A percentile compares a stretch with the other conserved stretches of the same genome.
Conservation (phyloP, 2,329 filamentous ascomycete genomes). For the Metarhizium sp. region DNA sequence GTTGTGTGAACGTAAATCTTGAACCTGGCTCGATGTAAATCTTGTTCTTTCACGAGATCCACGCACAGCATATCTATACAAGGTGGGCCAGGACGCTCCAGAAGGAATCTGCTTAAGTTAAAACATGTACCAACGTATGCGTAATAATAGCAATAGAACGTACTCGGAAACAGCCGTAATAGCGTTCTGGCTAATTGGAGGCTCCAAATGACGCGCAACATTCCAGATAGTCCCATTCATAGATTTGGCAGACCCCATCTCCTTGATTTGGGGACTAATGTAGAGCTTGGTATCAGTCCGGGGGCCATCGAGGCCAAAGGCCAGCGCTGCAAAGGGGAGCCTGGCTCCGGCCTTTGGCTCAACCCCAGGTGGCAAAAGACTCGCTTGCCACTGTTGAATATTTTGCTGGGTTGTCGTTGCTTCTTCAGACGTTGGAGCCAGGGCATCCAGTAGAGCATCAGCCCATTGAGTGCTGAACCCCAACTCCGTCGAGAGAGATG, state of each 20-base stretch:
- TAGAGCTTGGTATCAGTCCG: neutral
- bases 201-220: neutral
- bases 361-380: neutral
- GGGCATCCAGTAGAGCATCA: neutral
- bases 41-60: neutral
- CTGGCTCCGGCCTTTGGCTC: neutral
- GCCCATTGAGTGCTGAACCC: neutral
- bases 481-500: neutral
- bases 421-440: neutral
- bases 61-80: neutral
- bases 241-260: neutral
- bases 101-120: neutral
- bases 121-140: too few species aligned
- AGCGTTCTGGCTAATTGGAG: neutral
- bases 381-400: neutral
- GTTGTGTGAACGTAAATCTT: neutral
- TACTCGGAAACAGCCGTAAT: neutral
- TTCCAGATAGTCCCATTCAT: neutral
- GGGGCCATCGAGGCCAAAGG: neutral
- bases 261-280: neutral
- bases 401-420: neutral
- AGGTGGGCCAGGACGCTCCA: neutral
- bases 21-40: neutral
- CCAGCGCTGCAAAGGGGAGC: neutral
- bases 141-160: neutral